These are phyloP conservation scores for apple (Malus domestica) DNA, from an alignment of 306 rosid genomes.

Conservation along the genomic window DNA sequence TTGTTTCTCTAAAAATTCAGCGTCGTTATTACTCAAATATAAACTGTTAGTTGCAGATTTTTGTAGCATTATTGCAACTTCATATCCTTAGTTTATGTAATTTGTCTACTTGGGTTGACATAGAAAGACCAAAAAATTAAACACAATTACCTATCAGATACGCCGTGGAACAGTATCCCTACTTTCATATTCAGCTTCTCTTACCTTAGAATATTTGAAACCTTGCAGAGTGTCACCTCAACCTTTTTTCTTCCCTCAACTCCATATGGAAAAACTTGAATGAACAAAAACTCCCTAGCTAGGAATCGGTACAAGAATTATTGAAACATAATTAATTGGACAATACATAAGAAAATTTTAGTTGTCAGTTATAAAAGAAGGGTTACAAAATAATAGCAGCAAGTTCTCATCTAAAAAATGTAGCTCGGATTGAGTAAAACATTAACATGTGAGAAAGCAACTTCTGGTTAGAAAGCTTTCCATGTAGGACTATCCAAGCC, in stretches of 20 bases:
- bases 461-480: constrained; percentile 52
- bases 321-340: neutral
- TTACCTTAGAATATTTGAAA: neutral
- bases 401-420: neutral
- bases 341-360: neutral
- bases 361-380: neutral
- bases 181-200: neutral
- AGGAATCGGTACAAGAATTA: neutral
- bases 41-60: neutral
- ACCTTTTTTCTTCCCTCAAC: neutral
- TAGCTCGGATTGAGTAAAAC: neutral
- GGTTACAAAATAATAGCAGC: neutral
- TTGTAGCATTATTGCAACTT: neutral
- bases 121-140: neutral
- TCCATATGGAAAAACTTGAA: neutral
- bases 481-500: constrained; percentile 63
- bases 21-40: neutral
- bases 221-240: neutral
- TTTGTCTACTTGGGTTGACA: neutral
- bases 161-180: neutral
- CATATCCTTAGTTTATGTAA: too few species aligned
- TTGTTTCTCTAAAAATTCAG: neutral
- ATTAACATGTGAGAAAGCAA: constrained; percentile 45
- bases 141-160: neutral
- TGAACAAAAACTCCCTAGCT: neutral